Base-by-base conservation (phyloP, 257 asterid species). In the Echites panduratus region DNA sequence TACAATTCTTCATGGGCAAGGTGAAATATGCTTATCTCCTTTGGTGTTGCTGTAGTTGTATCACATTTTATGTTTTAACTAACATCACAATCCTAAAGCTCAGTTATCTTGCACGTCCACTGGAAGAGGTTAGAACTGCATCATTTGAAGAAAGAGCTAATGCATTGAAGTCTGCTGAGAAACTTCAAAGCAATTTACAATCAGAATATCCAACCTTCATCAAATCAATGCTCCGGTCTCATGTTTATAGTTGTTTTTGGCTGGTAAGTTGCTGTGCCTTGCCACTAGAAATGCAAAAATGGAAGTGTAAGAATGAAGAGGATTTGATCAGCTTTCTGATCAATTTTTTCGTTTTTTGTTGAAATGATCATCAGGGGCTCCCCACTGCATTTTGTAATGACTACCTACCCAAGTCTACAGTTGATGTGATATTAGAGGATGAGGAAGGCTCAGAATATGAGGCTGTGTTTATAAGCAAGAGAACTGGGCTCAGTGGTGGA, bases 201-300 rank as follows among this genome's bases (percentile, higher is more conserved):
- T 75, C 85, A 53, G 88, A 53, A 68, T 78, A 86, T 62, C 97
- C 97, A 61, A 86, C 89, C 24, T 90, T 90, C 40, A 80, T 93
- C 71, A 93, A 90, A 82, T 85, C 97, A 69, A 90, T 93, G 98
- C 83, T 89, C 57, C 89, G 97, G 14, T 90, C 98, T 48, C 98
- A 93, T 76, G 98, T 93, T n/a, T 93, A 90, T 66, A 90, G 97
- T 72, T 90, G 98, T 79, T 93, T 90, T 85, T 90, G 98, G 98
- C 70, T 93, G 97, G 98, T 93, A 80, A 84, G 96, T 87, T 64
- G 12, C 68, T 24, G 17, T 40, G 17, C 61, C 9, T 50, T 72
- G 27, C 20, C 52, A 29, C 45, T 35, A 19, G 14, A 32, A 14
- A 20, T 64, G 35, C 43, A n/a, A 24, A 56, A 45, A 20, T 35